Evolutionary conservation across 2,329 filamentous ascomycete genomes (phyloP).

Genomic region (Aspergillus novofumigatus): DNA sequence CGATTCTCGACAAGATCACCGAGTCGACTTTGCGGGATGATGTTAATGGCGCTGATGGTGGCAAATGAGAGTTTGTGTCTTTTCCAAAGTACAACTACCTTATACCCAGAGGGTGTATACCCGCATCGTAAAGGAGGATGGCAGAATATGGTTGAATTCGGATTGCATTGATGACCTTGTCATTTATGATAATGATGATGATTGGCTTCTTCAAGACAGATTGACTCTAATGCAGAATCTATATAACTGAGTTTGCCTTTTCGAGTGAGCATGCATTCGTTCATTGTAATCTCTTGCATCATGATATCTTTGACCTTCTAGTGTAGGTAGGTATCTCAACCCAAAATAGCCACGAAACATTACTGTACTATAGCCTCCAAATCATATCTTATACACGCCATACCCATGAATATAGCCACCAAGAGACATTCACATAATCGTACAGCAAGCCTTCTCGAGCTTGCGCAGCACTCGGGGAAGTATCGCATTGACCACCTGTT

Average conservation of each 20-base stretch:
- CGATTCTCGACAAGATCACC: constrained; percentile 66
- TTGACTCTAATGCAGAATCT: not conserved
- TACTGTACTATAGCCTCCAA: not conserved
- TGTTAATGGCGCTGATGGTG: constrained; percentile 1
- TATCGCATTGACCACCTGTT: constrained; percentile 57
- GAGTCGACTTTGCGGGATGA: constrained; percentile 33
- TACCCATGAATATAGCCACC: not conserved
- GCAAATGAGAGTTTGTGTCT: not conserved
- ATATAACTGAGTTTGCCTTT: no score
- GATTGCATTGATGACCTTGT: not conserved
- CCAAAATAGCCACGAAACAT: not conserved
- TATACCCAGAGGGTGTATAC: not conserved
- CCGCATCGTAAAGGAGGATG: not conserved
- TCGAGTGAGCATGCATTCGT: not conserved
- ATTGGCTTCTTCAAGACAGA: not conserved
- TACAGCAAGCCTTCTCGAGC: constrained; percentile 66
- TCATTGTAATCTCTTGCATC: not conserved
- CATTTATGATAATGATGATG: not conserved
- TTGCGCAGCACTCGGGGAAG: constrained; percentile 59
- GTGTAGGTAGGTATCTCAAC: not conserved
- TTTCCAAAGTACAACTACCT: not conserved
- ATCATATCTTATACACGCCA: constrained; percentile 1
- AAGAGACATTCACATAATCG: constrained; percentile 60
- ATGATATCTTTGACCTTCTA: not conserved
- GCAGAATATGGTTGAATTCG: not conserved